Conservation (phyloP, 2,329 filamentous ascomycete genomes). For the Aspergillus ochraceus region DNA sequence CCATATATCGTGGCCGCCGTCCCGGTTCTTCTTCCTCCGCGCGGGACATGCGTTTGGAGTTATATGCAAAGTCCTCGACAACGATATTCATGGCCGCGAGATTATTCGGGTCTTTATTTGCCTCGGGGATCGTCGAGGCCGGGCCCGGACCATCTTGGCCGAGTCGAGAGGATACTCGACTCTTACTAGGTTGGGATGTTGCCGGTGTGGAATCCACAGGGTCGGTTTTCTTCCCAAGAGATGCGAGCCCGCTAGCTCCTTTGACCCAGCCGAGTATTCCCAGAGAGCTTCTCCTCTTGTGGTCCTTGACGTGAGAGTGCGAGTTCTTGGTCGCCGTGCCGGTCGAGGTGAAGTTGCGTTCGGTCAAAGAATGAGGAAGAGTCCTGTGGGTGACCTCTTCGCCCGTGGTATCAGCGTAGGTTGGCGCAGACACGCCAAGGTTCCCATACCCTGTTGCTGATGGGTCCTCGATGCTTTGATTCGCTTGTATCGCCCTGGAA, state of each 20-base stretch:
- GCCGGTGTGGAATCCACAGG: background rate
- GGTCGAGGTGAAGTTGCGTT: conserved; percentile 21
- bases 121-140: conserved; percentile 7
- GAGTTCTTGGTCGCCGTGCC: conserved; percentile 18
- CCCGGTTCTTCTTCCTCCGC: conserved; percentile 17
- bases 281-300: conserved; percentile 39
- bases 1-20: conserved; percentile 33
- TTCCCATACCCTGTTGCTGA: conserved; percentile 14
- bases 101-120: background rate
- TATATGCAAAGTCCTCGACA: conserved; percentile 17
- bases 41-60: conserved; percentile 8
- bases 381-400: conserved; percentile 7
- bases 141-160: background rate
- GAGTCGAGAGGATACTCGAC: conserved; percentile 5
- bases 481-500: conserved; percentile 9
- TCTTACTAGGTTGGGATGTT: background rate
- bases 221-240: conserved; percentile 20
- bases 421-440: conserved; percentile 18
- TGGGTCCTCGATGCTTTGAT: conserved; percentile 14
- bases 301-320: conserved; percentile 32
- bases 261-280: conserved; percentile 45
- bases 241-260: conserved; percentile 26
- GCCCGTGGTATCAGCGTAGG: conserved; percentile 12
- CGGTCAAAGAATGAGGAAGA: conserved; percentile 31
- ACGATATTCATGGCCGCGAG: conserved; percentile 7